Evolutionary conservation across 2,329 filamentous ascomycete genomes (phyloP).

Genomic region (Colletotrichum sp.): DNA sequence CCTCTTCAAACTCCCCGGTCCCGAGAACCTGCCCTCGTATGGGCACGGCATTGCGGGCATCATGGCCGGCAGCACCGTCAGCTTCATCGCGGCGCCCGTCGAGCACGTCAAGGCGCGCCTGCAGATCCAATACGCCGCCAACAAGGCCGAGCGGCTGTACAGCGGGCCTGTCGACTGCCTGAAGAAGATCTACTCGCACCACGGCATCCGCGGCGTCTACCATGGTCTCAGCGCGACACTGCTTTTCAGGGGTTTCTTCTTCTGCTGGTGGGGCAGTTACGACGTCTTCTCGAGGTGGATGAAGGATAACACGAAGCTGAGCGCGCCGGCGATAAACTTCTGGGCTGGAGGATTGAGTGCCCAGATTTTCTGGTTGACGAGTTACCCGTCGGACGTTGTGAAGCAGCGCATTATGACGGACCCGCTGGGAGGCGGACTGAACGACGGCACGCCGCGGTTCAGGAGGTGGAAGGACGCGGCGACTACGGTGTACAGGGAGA

Average conservation of each 20-base stretch:
- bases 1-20: constrained; percentile 64
- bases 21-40: constrained; percentile 65
- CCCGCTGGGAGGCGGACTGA: constrained; percentile 73
- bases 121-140: constrained; percentile 89
- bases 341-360: constrained; percentile 95
- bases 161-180: constrained; percentile 86
- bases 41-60: constrained; percentile 91
- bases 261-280: constrained; percentile 98
- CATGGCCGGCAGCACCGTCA: constrained; percentile 87
- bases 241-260: constrained; percentile 91
- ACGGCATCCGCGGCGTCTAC: constrained; percentile 83
- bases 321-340: constrained; percentile 87
- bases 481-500: constrained; percentile 74
- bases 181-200: constrained; percentile 69
- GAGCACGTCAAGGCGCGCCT: constrained; percentile 95
- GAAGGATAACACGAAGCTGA: constrained; percentile 69
- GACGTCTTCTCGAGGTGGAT: constrained; percentile 79
- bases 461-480: constrained; percentile 82
- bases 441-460: constrained; percentile 73
- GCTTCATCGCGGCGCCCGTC: constrained; percentile 89
- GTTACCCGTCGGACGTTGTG: constrained; percentile 90
- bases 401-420: constrained; percentile 99
- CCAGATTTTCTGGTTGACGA: constrained; percentile 92
- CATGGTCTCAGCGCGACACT: constrained; percentile 86
- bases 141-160: constrained; percentile 80